Evolutionary conservation across 805 yeast genomes (phyloP), one percentile per base, ranked within the genome.

Genomic region (Nakazawaea ernobii): DNA sequence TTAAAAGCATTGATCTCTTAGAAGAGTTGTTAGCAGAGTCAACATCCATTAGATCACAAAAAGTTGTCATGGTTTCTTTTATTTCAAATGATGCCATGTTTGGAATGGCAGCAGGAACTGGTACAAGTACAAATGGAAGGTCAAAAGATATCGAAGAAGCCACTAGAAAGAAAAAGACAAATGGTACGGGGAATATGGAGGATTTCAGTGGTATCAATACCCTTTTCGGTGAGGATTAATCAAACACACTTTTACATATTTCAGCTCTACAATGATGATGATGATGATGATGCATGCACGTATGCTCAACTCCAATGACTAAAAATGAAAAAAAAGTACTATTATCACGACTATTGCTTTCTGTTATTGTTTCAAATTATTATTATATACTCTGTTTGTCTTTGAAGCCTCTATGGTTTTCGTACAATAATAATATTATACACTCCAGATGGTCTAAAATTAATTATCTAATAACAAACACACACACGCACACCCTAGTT

Each of bases 31-130:
- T 91, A 41, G 76, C 79, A 43, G 75, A 74, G 43, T 81, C 88
- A n/a, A 77, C 82, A 60, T 74, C 82, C 41, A 68, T 84, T 54
- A 77, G 90, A 52, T 94, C 86, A 56, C 95, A 89, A 67, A 74
- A 96, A 52, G 80, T 85, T 24, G 81, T 89, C 26, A 75, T 91
- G 65, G 65, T 88, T 50, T 94, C 86, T 51, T 80, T 88, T 60
- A 72, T 91, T n/a, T 74, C 80, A 42, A 73, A 77, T 47, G 78
- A 85, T 17, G 80, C 80, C 52, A 79, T 71, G 54, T 65, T 65
- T 35, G 71, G 67, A 8, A 71, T 66, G 26, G 73, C 68, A 20
- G 71, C 65, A 43, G 74, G 72, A 29, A 75, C 67, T 28, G 71
- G 63, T 43, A 53, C 57, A 35, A 62, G 56, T 45, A 52, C 56